These are phyloP conservation scores for Phialocephala sp. DNA, from an alignment of 2,329 filamentous ascomycete species.

Conservation along the genomic window DNA sequence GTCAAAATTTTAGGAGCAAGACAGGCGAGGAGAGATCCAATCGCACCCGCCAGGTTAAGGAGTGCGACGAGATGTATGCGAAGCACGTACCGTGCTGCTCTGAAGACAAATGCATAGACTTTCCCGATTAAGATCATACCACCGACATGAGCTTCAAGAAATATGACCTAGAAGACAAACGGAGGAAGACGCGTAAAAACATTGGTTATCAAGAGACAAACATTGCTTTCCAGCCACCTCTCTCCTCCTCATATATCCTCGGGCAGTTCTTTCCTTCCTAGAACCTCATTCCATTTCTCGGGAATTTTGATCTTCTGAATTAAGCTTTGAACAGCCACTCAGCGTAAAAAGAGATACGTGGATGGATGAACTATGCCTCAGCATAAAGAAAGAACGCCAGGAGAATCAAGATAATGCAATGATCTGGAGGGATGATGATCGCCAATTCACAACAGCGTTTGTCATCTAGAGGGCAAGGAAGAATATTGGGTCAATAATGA, in stretches of 20 bases:
- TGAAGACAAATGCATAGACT: constrained; percentile 14
- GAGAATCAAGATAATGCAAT: constrained; percentile 3
- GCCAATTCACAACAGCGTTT: constrained; percentile 13
- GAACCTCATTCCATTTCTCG: constrained; percentile 26
- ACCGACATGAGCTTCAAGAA: constrained; percentile 19
- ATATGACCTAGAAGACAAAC: constrained; percentile 45
- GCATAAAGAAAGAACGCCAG: constrained; percentile 23
- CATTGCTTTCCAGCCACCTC: constrained; percentile 25
- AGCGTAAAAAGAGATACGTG: constrained; percentile 26
- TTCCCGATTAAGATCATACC: constrained; percentile 19
- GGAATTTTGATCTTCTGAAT: constrained; percentile 29
- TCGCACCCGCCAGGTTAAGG: constrained; percentile 11
- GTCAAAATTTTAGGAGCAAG: constrained; percentile 18
- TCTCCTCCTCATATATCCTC: constrained; percentile 7
- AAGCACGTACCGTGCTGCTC: constrained; percentile 15
- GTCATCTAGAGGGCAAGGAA: constrained; percentile 17
- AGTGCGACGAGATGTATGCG: constrained; percentile 4
- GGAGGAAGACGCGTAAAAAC: constrained; percentile 54
- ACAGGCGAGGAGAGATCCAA: constrained; percentile 15
- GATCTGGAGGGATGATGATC: too few relatives aligned
- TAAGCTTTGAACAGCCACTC: constrained; percentile 22
- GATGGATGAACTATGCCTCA: constrained; percentile 28
- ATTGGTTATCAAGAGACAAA: constrained; percentile 24
- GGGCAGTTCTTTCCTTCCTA: constrained; percentile 24
- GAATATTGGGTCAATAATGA: constrained; percentile 7